Percentiles rank a stretch among this genome's conserved stretches.
phyloP scores from a whole-genome alignment of 306 rosid species.

The Rubus idaeus region DNA sequence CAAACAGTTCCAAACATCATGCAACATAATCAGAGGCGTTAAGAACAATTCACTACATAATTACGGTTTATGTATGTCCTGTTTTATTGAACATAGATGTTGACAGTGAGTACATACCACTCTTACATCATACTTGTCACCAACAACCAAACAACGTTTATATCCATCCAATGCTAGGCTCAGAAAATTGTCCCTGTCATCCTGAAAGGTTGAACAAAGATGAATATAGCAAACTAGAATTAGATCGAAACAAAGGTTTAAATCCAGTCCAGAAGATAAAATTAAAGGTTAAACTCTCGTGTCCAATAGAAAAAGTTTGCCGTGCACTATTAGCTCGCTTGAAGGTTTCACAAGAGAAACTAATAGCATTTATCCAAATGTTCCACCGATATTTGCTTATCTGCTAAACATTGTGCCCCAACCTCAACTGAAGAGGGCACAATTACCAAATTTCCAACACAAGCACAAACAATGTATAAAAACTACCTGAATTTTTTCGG shows the following conservation, averaged over 20 bases:
- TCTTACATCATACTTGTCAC: conserved; percentile 88
- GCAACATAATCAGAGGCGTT: neutral
- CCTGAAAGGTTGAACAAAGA: conserved; percentile 42
- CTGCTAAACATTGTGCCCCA: neutral
- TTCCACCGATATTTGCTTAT: neutral
- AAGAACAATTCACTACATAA: neutral
- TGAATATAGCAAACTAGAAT: neutral
- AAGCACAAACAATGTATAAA: conserved; percentile 18
- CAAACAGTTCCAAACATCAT: neutral
- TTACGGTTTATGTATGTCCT: no score
- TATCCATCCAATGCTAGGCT: conserved; percentile 86
- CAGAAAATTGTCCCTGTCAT: conserved; percentile 88
- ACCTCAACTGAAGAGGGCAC: neutral
- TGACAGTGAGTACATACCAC: conserved; percentile 61
- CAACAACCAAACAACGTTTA: conserved; percentile 72
- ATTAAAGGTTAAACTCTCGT: neutral
- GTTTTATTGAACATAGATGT: conserved; percentile 9
- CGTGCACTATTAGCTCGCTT: neutral
- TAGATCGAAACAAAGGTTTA: neutral
- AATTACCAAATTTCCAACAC: neutral
- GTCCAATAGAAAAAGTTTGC: neutral
- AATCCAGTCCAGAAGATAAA: neutral
- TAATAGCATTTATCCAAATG: neutral
- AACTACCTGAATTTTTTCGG: conserved; percentile 74
- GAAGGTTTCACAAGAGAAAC: neutral